Base-by-base conservation (phyloP, 75 land plant species). In the Selaginella tamariscina region DNA sequence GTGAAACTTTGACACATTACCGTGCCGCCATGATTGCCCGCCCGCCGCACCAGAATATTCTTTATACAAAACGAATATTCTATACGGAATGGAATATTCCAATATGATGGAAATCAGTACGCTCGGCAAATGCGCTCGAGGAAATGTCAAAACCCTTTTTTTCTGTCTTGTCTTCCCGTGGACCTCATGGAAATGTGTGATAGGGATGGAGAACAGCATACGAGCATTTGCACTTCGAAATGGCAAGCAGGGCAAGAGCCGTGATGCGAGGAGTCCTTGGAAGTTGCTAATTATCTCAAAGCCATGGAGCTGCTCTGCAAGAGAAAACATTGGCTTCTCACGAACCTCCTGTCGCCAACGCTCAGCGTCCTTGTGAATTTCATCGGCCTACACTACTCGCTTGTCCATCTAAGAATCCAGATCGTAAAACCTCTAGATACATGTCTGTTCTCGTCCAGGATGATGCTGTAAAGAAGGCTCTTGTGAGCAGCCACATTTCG, bases 301-400 rank as follows among this genome's bases (percentile, higher is more conserved):
- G 94, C 92, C 29, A 75, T 88, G 31, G 64, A 67, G 27, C 65
- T 72, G 23, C 56, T 91, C 62, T 32, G 55, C 24, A 65, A 68
- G 1, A 68, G 70, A 55, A 67, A 75, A 26, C 64, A 64, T 9
- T 93, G 88, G 72, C 82, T 86, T 13, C 74, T 78, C 5, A 65
- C 84, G 62, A 76, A 83, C 54, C 73, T 91, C n/a, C 81, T 88
- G 33, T 60, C 70, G 18, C 80, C 85, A 55, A 73, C 75, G 65
- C 74, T 60, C 2, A 82, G 77, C 69, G 87, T 82, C 57, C 79
- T 91, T 66, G 75, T 88, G 27, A 91, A 91, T 69, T 80, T 91
- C 69, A 71, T 91, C 71, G 97, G 87, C 21, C 28, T 91, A 67
- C 89, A 86, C 65, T 91, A 88, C 69, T 88, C 77, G 65, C 69